Percentiles rank a stretch among this genome's conserved stretches.
Evolutionary conservation across 331 rosid genomes (phyloP).

Genomic region (Cydonia oblonga): DNA sequence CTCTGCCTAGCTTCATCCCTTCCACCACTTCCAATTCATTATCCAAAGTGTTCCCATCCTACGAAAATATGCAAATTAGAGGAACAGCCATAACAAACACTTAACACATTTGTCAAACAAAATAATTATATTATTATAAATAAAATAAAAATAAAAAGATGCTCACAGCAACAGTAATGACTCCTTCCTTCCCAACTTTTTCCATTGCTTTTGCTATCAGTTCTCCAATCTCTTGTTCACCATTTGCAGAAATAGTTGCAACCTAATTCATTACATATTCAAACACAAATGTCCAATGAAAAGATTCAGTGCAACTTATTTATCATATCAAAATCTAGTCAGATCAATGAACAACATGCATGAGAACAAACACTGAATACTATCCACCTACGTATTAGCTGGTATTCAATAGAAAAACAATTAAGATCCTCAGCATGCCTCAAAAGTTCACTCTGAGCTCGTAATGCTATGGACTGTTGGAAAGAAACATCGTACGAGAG

Average conservation of each 20-base stretch:
- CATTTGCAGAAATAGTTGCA: constrained; percentile 93
- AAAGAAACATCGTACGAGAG: background rate
- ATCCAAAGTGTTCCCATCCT: constrained; percentile 93
- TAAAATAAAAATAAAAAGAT: background rate
- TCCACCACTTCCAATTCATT: constrained; percentile 94
- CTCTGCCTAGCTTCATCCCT: constrained; percentile 88
- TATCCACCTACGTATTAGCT: background rate
- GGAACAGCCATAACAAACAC: constrained; percentile 1
- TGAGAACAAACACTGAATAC: background rate
- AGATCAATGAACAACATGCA: background rate
- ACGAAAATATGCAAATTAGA: constrained; percentile 17
- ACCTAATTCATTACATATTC: constrained; percentile 34
- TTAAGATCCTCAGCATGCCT: background rate
- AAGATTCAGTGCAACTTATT: background rate
- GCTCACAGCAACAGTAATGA: constrained; percentile 80
- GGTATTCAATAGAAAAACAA: background rate
- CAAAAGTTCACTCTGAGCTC: background rate
- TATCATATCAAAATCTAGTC: background rate
- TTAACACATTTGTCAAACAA: background rate
- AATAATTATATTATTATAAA: background rate
- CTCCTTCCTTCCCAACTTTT: constrained; percentile 97
- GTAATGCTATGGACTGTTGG: background rate
- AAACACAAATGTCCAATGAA: background rate
- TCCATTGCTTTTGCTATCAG: constrained; percentile 94
- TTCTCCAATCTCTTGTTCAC: constrained; percentile 87